phyloP scores from a whole-genome alignment of 2,329 filamentous ascomycete species.

The Botrytis sinoallii region DNA sequence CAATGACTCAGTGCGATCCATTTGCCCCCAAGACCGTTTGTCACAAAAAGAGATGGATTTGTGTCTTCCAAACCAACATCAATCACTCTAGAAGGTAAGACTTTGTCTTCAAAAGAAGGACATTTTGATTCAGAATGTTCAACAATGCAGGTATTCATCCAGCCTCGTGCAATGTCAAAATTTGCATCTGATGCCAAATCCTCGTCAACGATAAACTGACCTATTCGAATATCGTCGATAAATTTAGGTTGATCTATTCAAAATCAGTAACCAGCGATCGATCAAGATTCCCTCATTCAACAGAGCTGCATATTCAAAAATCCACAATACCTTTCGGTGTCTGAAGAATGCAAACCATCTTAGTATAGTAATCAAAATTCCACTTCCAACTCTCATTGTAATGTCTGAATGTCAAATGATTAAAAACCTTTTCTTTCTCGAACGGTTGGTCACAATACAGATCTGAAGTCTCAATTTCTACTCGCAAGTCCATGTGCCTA shows the following conservation, averaged over 20 bases:
- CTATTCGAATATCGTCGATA: neutral
- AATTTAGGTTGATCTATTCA: neutral
- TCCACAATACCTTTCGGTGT: neutral
- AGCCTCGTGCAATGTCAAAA: neutral
- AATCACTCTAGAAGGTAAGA: neutral
- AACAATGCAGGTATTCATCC: neutral
- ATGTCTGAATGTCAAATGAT: neutral
- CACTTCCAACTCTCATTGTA: too few species aligned
- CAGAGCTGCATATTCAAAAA: neutral
- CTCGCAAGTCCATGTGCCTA: neutral
- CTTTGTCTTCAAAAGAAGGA: neutral
- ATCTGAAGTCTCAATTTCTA: neutral
- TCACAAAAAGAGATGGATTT: neutral
- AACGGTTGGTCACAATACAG: accelerated
- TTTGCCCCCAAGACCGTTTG: neutral
- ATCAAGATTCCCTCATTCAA: too few species aligned
- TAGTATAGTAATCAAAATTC: too few species aligned
- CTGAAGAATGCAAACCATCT: neutral
- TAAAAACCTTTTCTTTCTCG: accelerated
- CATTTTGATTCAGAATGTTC: neutral
- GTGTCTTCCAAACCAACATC: neutral
- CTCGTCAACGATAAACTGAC: neutral
- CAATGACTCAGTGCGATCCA: neutral
- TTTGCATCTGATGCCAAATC: neutral
- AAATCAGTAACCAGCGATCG: neutral